Conservation (phyloP, 208 protist genomes). For the Naegleria gruberi region DNA sequence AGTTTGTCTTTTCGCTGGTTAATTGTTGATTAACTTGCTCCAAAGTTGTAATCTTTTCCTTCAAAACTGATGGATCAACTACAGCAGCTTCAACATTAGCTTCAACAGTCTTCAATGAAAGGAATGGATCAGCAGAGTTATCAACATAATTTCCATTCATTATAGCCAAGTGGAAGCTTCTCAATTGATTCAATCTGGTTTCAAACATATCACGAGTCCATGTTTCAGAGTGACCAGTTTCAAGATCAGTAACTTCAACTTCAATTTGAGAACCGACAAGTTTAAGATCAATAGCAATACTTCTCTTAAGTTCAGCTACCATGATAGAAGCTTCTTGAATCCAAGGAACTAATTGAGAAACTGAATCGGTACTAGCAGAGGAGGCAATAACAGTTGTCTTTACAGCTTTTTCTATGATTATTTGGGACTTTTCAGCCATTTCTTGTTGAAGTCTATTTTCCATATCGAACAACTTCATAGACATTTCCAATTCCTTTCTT, state of each 20-base stretch:
- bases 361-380: background rate
- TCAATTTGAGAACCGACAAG: background rate
- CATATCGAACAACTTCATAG: background rate
- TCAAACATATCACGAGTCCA: background rate
- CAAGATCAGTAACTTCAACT: background rate
- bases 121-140: background rate
- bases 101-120: background rate
- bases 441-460: background rate
- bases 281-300: background rate
- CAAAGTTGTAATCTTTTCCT: background rate
- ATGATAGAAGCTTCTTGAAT: background rate
- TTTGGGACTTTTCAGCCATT: background rate
- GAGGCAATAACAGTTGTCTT: background rate
- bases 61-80: background rate
- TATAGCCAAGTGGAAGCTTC: background rate
- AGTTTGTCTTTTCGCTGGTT: background rate
- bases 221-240: background rate
- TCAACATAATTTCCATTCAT: background rate
- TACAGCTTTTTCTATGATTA: background rate
- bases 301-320: background rate
- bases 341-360: background rate
- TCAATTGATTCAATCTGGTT: background rate
- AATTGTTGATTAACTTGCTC: background rate
- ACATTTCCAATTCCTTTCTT: background rate
- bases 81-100: too few species aligned